Evolutionary conservation across 805 yeast genomes (phyloP).

Genomic region (Starmerella scarabaei): DNA sequence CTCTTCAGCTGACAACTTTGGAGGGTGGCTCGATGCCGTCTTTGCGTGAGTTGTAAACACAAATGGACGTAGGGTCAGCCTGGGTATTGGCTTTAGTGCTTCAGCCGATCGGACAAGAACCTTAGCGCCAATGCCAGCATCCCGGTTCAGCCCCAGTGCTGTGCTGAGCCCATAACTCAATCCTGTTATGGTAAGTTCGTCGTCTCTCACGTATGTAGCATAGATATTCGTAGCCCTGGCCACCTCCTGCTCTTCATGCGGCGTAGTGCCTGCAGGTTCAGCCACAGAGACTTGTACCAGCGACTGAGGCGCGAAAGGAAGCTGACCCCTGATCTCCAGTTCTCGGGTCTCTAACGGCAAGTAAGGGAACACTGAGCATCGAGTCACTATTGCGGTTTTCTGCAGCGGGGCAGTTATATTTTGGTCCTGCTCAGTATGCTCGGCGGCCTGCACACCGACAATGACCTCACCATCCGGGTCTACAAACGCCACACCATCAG

Average conservation of each 20-base stretch:
- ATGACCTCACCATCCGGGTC: constrained; percentile 56
- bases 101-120: constrained; percentile 39
- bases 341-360: constrained; percentile 5
- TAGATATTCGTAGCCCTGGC: constrained; percentile 31
- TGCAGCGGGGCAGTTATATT: neutral
- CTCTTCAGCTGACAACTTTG: neutral
- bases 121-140: constrained; percentile 37
- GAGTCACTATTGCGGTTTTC: neutral
- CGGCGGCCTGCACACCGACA: constrained; percentile 50
- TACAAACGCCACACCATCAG: constrained; percentile 35
- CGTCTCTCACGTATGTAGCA: constrained; percentile 37
- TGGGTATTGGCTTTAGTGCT: constrained; percentile 26
- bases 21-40: neutral
- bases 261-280: constrained; percentile 2
- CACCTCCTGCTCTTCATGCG: constrained; percentile 11
- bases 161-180: constrained; percentile 42
- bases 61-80: constrained; percentile 43
- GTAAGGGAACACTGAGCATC: constrained; percentile 12
- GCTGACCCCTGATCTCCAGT: constrained; percentile 11
- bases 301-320: neutral
- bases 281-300: constrained; percentile 11
- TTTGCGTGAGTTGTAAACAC: constrained; percentile 20
- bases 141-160: constrained; percentile 40
- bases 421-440: neutral
- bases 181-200: constrained; percentile 23